Percentiles rank a stretch among this genome's conserved stretches.
Evolutionary conservation across 345 rosid genomes (phyloP).

Genomic region (Microthlaspi erraticum): DNA sequence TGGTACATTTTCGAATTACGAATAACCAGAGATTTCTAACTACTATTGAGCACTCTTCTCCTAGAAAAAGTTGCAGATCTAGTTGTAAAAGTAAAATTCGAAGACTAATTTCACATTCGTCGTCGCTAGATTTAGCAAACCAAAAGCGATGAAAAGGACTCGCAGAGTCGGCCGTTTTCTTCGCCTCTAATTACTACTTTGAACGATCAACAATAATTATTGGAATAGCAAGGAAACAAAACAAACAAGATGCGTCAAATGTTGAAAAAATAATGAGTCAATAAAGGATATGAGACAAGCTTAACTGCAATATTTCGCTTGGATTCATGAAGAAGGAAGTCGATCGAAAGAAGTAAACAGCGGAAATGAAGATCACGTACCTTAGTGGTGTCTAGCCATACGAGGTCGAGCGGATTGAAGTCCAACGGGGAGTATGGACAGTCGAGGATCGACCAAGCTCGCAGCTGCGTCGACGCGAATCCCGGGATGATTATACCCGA

Average conservation of each 20-base stretch:
- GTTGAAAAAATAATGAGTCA: conserved; percentile 4
- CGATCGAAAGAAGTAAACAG: conserved; percentile 19
- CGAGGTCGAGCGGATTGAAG: conserved; percentile 98
- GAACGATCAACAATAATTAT: neutral
- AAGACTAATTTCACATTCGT: neutral
- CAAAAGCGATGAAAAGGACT: conserved; percentile 10
- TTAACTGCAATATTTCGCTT: conserved; percentile 7
- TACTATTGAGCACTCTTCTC: conserved; percentile 11
- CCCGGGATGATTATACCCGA: conserved; percentile 98
- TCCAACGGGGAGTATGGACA: conserved; percentile 96
- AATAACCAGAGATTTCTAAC: conserved; percentile 8
- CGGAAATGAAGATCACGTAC: conserved; percentile 47
- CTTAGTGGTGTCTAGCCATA: conserved; percentile 96
- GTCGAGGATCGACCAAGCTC: conserved; percentile 99
- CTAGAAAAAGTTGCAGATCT: conserved; percentile 23
- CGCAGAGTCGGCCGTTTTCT: conserved; percentile 4
- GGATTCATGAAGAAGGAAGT: conserved; percentile 10
- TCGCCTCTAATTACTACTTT: conserved; percentile 1
- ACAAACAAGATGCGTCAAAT: neutral
- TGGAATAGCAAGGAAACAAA: neutral
- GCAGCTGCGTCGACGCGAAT: conserved; percentile 94
- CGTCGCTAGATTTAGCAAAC: conserved; percentile 1
- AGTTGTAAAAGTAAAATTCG: neutral
- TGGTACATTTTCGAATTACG: neutral
- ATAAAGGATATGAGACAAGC: neutral